Conservation (phyloP, 2,329 filamentous ascomycete genomes). For the Colletotrichum zoysiae region DNA sequence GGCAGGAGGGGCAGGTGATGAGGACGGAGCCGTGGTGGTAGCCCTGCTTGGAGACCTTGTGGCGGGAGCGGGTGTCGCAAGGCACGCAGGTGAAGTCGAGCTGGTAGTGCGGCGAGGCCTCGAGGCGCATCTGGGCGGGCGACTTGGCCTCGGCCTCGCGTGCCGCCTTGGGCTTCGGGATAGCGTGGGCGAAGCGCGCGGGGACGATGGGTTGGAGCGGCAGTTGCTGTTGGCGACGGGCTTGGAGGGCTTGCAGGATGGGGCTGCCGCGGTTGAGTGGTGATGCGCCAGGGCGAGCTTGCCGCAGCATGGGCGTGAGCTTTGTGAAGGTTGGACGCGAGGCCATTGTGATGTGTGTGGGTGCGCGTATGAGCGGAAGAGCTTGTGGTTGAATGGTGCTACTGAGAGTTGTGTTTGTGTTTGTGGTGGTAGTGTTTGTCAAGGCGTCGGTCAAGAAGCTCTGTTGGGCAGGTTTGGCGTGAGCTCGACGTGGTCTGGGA, state of each 20-base stretch:
- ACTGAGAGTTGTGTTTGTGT: background rate
- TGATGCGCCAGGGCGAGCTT: conserved; percentile 27
- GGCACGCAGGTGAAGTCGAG: conserved; percentile 94
- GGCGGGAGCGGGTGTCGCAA: conserved; percentile 83
- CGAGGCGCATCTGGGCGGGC: conserved; percentile 43
- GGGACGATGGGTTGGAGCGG: conserved; percentile 27
- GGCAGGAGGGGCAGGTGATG: conserved; percentile 88
- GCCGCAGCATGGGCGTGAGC: conserved; percentile 36
- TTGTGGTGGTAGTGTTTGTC: background rate
- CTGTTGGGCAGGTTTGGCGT: background rate
- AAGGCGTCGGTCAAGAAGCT: background rate
- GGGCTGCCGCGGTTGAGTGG: conserved; percentile 10
- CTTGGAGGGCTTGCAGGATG: conserved; percentile 20
- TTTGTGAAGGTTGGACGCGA: conserved; percentile 25
- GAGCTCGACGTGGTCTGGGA: conserved; percentile 9
- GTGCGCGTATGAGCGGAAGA: background rate
- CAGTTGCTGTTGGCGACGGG: background rate
- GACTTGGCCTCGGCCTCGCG: conserved; percentile 45
- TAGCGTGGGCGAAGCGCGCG: conserved; percentile 47
- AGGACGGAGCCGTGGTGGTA: conserved; percentile 93
- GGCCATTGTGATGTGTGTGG: conserved; percentile 30
- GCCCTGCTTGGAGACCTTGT: conserved; percentile 91
- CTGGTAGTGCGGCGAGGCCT: conserved; percentile 78
- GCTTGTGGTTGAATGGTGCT: background rate
- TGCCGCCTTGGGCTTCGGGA: conserved; percentile 39